These are phyloP conservation scores for Ceriops zippeliana DNA, from an alignment of 345 rosid species.

Conservation along the genomic window DNA sequence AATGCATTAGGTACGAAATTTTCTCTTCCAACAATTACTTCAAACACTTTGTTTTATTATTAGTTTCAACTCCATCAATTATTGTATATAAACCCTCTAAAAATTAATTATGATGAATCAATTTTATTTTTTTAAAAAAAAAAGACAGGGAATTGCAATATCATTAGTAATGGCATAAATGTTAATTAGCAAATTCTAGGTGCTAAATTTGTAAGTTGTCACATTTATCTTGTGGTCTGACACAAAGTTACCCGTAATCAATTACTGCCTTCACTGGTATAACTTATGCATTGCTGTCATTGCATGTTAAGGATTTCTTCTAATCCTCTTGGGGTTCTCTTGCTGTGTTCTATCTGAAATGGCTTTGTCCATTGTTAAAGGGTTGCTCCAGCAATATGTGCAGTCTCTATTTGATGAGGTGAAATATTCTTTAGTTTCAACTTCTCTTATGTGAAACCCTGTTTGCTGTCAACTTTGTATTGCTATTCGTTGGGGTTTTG, in stretches of 20 bases:
- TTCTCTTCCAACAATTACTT: too few species aligned
- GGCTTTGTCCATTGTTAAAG: constrained; percentile 45
- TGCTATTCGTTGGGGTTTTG: neutral
- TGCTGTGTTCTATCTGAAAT: constrained; percentile 23
- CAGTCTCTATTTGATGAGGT: constrained; percentile 49
- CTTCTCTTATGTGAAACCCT: neutral
- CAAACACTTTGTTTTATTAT: too few species aligned
- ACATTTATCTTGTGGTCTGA: constrained; percentile 26
- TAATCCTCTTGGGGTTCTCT: constrained; percentile 3
- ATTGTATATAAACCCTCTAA: neutral
- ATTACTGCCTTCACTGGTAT: constrained; percentile 16
- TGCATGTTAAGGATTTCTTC: constrained; percentile 16
- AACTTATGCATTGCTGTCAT: constrained; percentile 23
- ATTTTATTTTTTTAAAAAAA: constrained; percentile 1
- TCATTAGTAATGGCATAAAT: constrained; percentile 20
- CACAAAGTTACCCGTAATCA: constrained; percentile 16
- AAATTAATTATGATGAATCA: neutral
- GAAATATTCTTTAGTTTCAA: constrained; percentile 5
- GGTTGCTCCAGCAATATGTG: constrained; percentile 38
- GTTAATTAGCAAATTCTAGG: constrained; percentile 23
- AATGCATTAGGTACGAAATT: too few species aligned
- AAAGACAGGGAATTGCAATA: constrained; percentile 2
- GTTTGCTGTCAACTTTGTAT: neutral
- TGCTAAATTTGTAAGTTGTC: constrained; percentile 16
- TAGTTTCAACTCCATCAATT: neutral